Evolutionary conservation across 2,329 filamentous ascomycete genomes (phyloP).

Genomic region (Lasiodiplodia citricola): DNA sequence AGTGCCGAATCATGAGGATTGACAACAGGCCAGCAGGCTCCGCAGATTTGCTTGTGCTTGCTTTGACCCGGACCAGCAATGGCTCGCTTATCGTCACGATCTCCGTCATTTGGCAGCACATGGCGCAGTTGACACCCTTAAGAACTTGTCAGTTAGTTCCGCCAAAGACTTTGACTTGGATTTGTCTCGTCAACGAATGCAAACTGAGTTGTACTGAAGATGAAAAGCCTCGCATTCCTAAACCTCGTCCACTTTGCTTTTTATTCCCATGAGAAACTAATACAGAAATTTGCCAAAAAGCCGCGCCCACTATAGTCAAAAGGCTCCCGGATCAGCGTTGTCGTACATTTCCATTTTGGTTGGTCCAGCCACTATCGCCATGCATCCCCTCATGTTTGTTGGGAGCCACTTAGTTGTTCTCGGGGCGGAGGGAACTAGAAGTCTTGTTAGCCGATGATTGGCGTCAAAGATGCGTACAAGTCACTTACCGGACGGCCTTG

Average conservation of each 20-base stretch:
- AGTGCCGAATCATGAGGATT: background rate
- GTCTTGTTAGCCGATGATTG: background rate
- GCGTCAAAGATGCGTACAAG: background rate
- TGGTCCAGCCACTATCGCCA: background rate
- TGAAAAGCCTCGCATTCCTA: slow-evolving; percentile 8
- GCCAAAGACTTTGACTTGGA: background rate
- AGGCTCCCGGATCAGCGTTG: slow-evolving; percentile 23
- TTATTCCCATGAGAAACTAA: slow-evolving; percentile 15
- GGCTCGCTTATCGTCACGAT: background rate
- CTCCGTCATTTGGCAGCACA: background rate
- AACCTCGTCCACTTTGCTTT: slow-evolving; percentile 14
- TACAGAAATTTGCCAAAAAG: slow-evolving; percentile 21
- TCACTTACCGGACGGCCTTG: slow-evolving; percentile 78
- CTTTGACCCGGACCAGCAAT: too few species aligned
- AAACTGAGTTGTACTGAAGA: background rate
- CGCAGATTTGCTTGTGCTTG: background rate
- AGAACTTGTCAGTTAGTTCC: background rate
- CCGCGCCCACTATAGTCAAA: slow-evolving; percentile 22
- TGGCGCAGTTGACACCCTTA: too few species aligned
- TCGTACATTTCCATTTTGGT: slow-evolving; percentile 13
- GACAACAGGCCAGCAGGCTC: background rate
- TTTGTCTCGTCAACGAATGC: background rate
- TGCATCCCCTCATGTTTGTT: background rate
- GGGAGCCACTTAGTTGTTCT: slow-evolving; percentile 37
- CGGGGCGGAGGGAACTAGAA: slow-evolving; percentile 39